Conservation (phyloP, 2,329 filamentous ascomycete genomes). For the Exophiala sp. region DNA sequence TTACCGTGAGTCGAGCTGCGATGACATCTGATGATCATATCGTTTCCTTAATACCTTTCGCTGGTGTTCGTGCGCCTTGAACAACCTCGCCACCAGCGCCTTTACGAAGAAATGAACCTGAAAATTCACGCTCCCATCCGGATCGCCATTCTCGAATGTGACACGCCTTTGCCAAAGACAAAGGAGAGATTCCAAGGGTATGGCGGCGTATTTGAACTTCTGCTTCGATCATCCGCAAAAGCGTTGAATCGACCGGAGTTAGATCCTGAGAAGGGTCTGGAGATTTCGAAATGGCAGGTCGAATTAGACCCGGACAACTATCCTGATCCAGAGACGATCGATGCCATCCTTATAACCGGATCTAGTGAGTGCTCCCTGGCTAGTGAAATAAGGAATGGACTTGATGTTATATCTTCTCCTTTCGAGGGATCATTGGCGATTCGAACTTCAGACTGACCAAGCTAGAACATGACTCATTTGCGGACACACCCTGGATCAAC, state of each 20-base stretch:
- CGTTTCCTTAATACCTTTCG: too few species aligned
- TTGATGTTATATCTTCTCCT: neutral
- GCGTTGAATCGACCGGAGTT: conserved; percentile 39
- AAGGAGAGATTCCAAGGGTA: conserved; percentile 68
- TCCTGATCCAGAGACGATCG: conserved; percentile 68
- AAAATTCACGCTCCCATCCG: conserved; percentile 17
- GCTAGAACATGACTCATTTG: conserved; percentile 68
- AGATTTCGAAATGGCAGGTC: conserved; percentile 67
- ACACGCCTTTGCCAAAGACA: conserved; percentile 67
- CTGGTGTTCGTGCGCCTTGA: too few species aligned
- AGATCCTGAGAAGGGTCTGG: conserved; percentile 43
- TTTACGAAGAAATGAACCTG: conserved; percentile 13
- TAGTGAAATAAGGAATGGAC: neutral
- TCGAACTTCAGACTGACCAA: neutral
- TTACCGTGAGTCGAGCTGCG: neutral
- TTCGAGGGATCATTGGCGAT: neutral
- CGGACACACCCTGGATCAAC: conserved; percentile 71
- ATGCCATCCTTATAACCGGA: conserved; percentile 80
- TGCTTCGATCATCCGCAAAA: conserved; percentile 56
- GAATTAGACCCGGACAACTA: conserved; percentile 64
- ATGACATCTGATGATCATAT: too few species aligned
- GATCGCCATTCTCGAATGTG: conserved; percentile 77
- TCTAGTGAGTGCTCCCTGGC: conserved; percentile 46
- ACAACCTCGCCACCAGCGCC: too few species aligned
- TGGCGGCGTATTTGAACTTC: conserved; percentile 63